Conservation (phyloP, 805 yeast species). For the Spathaspora boniae region DNA sequence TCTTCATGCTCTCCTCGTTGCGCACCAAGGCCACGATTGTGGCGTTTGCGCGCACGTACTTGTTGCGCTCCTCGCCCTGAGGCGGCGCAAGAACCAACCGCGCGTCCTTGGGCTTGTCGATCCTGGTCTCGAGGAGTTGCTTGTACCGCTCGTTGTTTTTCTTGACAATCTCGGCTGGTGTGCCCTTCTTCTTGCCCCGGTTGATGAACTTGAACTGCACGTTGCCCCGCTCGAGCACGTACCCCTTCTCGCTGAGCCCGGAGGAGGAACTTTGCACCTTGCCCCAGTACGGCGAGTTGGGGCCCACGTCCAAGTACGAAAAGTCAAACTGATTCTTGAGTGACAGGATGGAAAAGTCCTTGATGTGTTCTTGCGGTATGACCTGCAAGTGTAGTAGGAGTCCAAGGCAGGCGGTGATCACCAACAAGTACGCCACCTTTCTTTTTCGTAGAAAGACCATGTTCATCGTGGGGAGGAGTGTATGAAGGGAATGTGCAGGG, state of each 20-base stretch:
- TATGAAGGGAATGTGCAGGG: too few relatives aligned
- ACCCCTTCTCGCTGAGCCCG: conserved; percentile 12
- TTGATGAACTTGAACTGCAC: conserved; percentile 35
- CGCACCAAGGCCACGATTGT: conserved; percentile 72
- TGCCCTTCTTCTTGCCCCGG: conserved; percentile 22
- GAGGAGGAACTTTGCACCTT: conserved; percentile 2
- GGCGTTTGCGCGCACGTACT: conserved; percentile 59
- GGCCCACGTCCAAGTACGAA: conserved; percentile 1
- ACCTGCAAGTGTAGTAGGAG: conserved; percentile 2
- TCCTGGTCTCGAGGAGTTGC: conserved; percentile 29
- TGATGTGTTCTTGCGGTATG: conserved; percentile 2
- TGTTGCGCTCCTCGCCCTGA: conserved; percentile 18
- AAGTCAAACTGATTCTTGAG: conserved; percentile 7
- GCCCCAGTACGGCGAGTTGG: background rate
- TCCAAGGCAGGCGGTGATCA: background rate
- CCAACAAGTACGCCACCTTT: background rate
- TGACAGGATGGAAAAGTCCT: conserved; percentile 6
- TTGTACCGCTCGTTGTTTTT: conserved; percentile 38
- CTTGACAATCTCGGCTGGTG: conserved; percentile 30
- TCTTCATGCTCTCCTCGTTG: conserved; percentile 52
- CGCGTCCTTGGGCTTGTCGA: conserved; percentile 47
- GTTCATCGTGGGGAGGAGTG: too few relatives aligned
- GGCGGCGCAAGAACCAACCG: conserved; percentile 2
- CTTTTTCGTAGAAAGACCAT: conserved; percentile 1
- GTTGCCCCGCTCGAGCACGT: conserved; percentile 19